These are phyloP conservation scores for Fusarium foetens DNA, from an alignment of 2,329 filamentous ascomycete genomes.

Conservation along the genomic window DNA sequence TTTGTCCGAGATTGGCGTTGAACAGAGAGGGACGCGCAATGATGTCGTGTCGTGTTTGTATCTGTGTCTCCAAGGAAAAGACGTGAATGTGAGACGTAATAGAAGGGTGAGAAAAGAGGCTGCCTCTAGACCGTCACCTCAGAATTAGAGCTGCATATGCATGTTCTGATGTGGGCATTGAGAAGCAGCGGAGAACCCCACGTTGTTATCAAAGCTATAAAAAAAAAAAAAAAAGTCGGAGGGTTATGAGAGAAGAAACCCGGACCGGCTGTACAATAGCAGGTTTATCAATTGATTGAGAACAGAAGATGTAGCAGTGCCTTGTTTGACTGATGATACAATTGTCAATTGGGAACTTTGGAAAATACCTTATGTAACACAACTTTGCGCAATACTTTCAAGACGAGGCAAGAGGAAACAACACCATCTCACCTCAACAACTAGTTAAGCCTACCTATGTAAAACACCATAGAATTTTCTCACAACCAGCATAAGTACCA, in stretches of 20 bases:
- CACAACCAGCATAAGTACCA: background rate
- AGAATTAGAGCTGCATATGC: slow-evolving; percentile 22
- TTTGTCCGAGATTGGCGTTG: slow-evolving; percentile 1
- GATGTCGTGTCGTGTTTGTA: background rate
- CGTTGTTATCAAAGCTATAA: slow-evolving; percentile 17
- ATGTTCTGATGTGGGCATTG: slow-evolving; percentile 18
- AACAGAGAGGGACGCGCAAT: slow-evolving; percentile 14
- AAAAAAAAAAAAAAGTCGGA: slow-evolving; percentile 5
- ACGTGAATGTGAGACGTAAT: slow-evolving; percentile 24
- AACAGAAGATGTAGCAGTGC: background rate
- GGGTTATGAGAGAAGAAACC: slow-evolving; percentile 14
- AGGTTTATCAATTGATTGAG: background rate
- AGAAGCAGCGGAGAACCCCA: slow-evolving; percentile 26
- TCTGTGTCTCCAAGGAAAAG: background rate
- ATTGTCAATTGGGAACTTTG: background rate
- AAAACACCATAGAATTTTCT: slow-evolving; percentile 19
- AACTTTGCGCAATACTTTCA: background rate
- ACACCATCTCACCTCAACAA: background rate
- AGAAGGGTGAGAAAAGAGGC: slow-evolving; percentile 15
- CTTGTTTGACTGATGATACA: background rate
- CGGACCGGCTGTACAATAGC: slow-evolving; percentile 25
- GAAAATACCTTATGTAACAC: background rate
- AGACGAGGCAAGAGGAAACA: slow-evolving; percentile 33
- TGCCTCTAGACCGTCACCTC: slow-evolving; percentile 10
- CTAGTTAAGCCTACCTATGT: background rate